Evolutionary conservation across 441 rosid genomes (phyloP), one percentile per base, ranked within the genome.

Genomic region (Erodium chrysanthum): DNA sequence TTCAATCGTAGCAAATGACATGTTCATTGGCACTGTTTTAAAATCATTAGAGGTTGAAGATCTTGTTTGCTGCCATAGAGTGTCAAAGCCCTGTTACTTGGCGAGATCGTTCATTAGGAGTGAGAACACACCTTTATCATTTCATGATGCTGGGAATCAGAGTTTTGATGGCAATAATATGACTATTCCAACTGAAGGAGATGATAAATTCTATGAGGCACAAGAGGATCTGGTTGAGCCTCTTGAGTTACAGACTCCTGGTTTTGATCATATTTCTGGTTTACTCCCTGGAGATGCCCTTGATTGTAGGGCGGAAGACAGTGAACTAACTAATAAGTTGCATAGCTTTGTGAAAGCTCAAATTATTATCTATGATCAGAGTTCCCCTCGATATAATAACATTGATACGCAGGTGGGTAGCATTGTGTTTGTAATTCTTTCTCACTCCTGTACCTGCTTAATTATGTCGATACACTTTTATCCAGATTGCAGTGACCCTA

Each of bases 331-430:
- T 48, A 78, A 85, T 62, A 79, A 86, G 31, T 77, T 86, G 81
- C 90, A 87, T 65, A 92, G 96, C 81, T 95, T 95, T 80, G 96
- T 95, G 75, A 95, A 88, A 80, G 99, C 99, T 71, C 98, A 92
- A 71, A 88, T 89, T 74, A 72, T 85, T 68, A 81, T 92, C 72
- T 88, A 82, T 76, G 95, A 90, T 68, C 91, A 81, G 76, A 84
- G 80, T 78, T 95, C 97, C 73, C 78, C 85, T 66, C 81, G 76
- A 70, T 92, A 95, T 68, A 33, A 82, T 40, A 90, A 92, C 69
- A 79, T 85, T 63, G 99, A 92, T 77, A 95, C 75, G 79, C 83
- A 76, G 95, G 99, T 95, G 65, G 69, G 79, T 72, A 56, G 40
- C 70, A 70, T 67, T 75, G 20, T 33, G 65, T 59, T 61, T 71